Evolutionary conservation across 2,329 filamentous ascomycete species (phyloP).

Genomic region (Orbilia quercus): DNA sequence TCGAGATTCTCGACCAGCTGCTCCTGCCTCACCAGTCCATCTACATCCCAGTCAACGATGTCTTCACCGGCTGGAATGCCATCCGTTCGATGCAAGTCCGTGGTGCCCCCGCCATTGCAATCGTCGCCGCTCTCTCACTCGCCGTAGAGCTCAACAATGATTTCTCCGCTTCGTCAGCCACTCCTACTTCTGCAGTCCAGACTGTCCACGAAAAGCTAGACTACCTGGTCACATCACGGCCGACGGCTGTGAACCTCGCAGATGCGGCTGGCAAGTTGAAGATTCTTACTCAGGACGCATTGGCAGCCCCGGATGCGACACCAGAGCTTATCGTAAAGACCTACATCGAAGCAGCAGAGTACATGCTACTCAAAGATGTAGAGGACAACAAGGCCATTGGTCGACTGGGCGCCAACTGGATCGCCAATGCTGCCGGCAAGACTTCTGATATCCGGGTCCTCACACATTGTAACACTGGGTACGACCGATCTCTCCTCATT

Average conservation of each 20-base stretch:
- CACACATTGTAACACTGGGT: constrained; percentile 98
- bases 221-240: constrained; percentile 87
- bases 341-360: constrained; percentile 83
- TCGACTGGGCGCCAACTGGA: constrained; percentile 83
- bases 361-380: constrained; percentile 87
- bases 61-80: constrained; percentile 81
- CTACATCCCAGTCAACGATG: constrained; percentile 77
- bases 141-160: constrained; percentile 80
- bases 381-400: constrained; percentile 89
- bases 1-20: constrained; percentile 86
- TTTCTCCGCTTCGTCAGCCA: constrained; percentile 50
- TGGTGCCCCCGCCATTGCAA: constrained; percentile 93
- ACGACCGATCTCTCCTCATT: constrained; percentile 59
- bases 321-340: constrained; percentile 70
- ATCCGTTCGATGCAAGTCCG: constrained; percentile 83
- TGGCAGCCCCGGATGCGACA: constrained; percentile 65
- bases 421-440: constrained; percentile 71
- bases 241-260: constrained; percentile 92
- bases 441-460: constrained; percentile 77
- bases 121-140: constrained; percentile 90
- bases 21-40: constrained; percentile 81
- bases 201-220: constrained; percentile 82
- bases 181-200: constrained; percentile 68
- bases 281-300: constrained; percentile 63
- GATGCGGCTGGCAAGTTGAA: constrained; percentile 88